Evolutionary conservation across 225 moss, liverwort and hornwort genomes (phyloP).

Genomic region (Asterella californica): DNA sequence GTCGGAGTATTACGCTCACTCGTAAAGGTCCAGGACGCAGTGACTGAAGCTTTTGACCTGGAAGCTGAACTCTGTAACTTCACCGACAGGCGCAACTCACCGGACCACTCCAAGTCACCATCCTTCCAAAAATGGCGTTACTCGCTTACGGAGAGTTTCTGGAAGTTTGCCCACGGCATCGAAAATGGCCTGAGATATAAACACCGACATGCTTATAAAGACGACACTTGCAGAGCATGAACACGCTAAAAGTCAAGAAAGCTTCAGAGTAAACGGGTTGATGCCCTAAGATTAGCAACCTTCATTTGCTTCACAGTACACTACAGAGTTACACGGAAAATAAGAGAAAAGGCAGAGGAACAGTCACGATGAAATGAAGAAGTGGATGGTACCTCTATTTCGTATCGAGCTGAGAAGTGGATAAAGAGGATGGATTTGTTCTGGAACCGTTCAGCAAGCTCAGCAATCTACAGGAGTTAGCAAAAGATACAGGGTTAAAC

Average conservation of each 20-base stretch:
- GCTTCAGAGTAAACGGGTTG: not conserved
- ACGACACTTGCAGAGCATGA: not conserved
- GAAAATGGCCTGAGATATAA: constrained; percentile 55
- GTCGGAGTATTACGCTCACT: not conserved
- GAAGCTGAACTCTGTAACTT: no score
- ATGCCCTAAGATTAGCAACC: not conserved
- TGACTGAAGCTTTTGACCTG: not conserved
- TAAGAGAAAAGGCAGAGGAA: not conserved
- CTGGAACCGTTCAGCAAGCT: constrained; percentile 63
- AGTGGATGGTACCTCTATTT: constrained; percentile 50
- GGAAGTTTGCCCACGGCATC: constrained; percentile 63
- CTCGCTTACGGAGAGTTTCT: constrained; percentile 57
- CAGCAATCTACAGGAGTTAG: constrained; percentile 48
- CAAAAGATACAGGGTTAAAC: not conserved
- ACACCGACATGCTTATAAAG: not conserved
- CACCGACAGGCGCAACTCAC: not conserved
- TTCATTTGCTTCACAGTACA: not conserved
- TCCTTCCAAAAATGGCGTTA: constrained; percentile 70
- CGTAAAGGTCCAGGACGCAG: not conserved
- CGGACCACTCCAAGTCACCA: constrained; percentile 33
- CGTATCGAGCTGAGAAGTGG: constrained; percentile 96
- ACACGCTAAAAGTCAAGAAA: not conserved
- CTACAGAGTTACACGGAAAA: not conserved
- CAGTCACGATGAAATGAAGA: not conserved
- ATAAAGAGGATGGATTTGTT: constrained; percentile 73